Percentiles rank a stretch among this genome's conserved stretches.
Conservation (phyloP, 176 grass and related monocot genomes). For the Stipa capillata region DNA sequence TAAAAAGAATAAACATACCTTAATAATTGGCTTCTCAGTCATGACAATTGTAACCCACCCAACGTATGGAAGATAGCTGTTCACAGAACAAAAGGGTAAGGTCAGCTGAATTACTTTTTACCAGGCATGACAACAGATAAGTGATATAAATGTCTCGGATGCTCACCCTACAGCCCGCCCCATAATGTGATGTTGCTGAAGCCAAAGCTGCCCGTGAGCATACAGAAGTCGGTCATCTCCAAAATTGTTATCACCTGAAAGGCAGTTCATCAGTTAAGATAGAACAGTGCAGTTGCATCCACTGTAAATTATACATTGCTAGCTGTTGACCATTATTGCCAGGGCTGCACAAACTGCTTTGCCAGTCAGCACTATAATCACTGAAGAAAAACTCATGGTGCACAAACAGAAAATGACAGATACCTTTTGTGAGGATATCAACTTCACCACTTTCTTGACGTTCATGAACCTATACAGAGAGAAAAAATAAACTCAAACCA, state of each 20-base stretch:
- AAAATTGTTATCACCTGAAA: slow-evolving; percentile 68
- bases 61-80: slow-evolving; percentile 68
- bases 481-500: background rate
- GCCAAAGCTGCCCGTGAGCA: slow-evolving; percentile 64
- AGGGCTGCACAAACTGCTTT: background rate
- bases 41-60: slow-evolving; percentile 79
- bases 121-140: background rate
- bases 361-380: background rate
- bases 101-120: background rate
- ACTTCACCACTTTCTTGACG: slow-evolving; percentile 42
- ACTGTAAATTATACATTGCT: background rate
- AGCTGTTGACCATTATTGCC: background rate
- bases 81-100: background rate
- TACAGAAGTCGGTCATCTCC: slow-evolving; percentile 56
- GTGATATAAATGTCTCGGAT: background rate
- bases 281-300: background rate
- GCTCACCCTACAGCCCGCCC: slow-evolving; percentile 66
- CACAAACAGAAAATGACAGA: background rate
- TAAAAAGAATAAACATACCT: slow-evolving; percentile 32
- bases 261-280: background rate
- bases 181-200: slow-evolving; percentile 80
- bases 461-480: slow-evolving; percentile 64
- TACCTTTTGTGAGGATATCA: slow-evolving; percentile 92
- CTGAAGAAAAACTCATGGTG: background rate
- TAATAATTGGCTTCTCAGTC: slow-evolving; percentile 76